These are phyloP conservation scores for Picea sitchensis DNA, from an alignment of 75 land plant genomes.

Conservation along the genomic window DNA sequence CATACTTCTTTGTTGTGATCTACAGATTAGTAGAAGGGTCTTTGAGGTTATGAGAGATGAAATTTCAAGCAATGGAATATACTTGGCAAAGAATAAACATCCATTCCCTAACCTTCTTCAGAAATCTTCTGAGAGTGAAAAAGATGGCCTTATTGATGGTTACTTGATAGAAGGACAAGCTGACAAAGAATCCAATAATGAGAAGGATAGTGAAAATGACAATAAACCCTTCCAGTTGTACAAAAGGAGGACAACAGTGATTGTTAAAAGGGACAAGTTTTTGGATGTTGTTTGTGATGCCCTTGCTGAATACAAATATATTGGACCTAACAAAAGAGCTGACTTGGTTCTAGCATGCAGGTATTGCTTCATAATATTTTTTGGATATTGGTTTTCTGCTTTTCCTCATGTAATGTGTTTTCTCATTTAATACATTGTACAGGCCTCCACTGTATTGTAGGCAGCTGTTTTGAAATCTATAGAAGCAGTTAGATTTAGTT, in stretches of 20 bases:
- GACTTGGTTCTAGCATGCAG: conserved; percentile 85
- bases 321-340: conserved; percentile 84
- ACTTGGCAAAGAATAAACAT: background rate
- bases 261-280: conserved; percentile 37
- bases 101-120: conserved; percentile 1
- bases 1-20: too few species aligned
- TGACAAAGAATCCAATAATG: background rate
- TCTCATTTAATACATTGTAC: too few species aligned
- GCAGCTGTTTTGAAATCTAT: too few species aligned
- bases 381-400: background rate
- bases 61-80: conserved; percentile 18
- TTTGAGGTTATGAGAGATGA: conserved; percentile 21
- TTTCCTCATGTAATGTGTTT: too few species aligned
- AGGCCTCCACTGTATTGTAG: too few species aligned
- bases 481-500: too few species aligned
- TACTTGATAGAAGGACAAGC: background rate
- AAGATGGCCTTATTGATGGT: background rate
- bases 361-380: conserved; percentile 12
- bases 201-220: background rate
- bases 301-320: conserved; percentile 70
- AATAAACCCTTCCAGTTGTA: conserved; percentile 6
- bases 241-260: conserved; percentile 28
- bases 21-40: conserved; percentile 38
- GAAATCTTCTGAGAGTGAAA: conserved; percentile 9
- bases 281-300: conserved; percentile 85